A percentile compares a stretch with the other conserved stretches of the same genome.
Conservation (phyloP, 2,329 filamentous ascomycete species). For the Thelonectria discophora region DNA sequence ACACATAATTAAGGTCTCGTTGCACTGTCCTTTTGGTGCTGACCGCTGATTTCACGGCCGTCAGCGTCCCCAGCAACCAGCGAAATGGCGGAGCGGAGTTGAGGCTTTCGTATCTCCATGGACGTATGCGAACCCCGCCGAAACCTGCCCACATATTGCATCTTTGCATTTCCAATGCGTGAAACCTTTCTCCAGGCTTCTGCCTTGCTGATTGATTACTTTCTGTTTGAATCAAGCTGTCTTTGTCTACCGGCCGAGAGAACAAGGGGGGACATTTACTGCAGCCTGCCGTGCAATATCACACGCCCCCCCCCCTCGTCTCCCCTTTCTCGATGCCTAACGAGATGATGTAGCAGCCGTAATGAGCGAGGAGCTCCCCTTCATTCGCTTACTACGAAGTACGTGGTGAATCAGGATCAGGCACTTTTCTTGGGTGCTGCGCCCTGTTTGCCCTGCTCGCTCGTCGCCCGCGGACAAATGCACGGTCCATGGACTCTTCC, state of each 20-base stretch:
- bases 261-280: neutral
- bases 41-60: slow-evolving; percentile 23
- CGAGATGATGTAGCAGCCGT: neutral
- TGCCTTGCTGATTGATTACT: neutral
- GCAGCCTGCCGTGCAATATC: slow-evolving; percentile 5
- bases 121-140: slow-evolving; percentile 3
- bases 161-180: neutral
- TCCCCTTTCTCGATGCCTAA: slow-evolving; percentile 11
- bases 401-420: too few species aligned
- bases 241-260: slow-evolving; percentile 15
- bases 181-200: slow-evolving; percentile 13
- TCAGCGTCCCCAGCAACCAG: slow-evolving; percentile 20
- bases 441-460: too few species aligned
- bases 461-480: too few species aligned
- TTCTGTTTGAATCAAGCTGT: too few species aligned
- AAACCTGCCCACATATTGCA: neutral
- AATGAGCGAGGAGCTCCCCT: too few species aligned
- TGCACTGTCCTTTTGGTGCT: slow-evolving; percentile 1
- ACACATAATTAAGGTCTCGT: too few species aligned
- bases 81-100: slow-evolving; percentile 22
- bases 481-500: too few species aligned
- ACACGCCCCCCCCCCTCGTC: neutral
- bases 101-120: neutral
- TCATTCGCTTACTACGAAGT: too few species aligned
- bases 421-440: too few species aligned